phyloP scores from a whole-genome alignment of 2,329 filamentous ascomycete genomes.

The Tolypocladium album region DNA sequence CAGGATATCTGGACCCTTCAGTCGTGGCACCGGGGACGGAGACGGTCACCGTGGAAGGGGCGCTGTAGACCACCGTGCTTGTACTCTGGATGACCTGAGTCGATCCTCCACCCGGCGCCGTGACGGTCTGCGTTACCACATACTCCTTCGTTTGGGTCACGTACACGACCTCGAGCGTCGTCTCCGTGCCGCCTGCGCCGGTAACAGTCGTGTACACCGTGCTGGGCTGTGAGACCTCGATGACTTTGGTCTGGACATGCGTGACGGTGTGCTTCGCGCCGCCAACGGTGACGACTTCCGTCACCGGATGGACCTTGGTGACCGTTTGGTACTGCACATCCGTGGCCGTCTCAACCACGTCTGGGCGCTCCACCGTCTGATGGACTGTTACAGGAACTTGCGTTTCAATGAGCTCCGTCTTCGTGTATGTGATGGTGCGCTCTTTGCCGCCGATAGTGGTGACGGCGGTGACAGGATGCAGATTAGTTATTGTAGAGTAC shows the following conservation, averaged over 20 bases:
- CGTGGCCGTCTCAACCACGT: constrained; percentile 5
- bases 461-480: constrained; percentile 27
- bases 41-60: constrained; percentile 14
- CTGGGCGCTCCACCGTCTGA: constrained; percentile 4
- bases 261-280: constrained; percentile 17
- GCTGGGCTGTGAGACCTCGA: constrained; percentile 16
- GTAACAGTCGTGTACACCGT: constrained; percentile 25
- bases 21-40: background rate
- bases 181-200: constrained; percentile 24
- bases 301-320: constrained; percentile 19
- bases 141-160: constrained; percentile 32
- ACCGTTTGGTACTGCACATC: constrained; percentile 27
- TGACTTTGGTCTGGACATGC: constrained; percentile 12
- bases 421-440: constrained; percentile 23
- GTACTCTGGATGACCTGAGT: constrained; percentile 27
- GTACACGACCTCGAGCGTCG: constrained; percentile 23
- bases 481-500: constrained; percentile 31
- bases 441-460: constrained; percentile 29
- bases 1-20: constrained; percentile 3
- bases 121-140: constrained; percentile 31
- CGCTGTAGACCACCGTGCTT: constrained; percentile 23
- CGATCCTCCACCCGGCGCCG: constrained; percentile 22
- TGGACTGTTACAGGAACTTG: constrained; percentile 20
- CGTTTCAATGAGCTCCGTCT: constrained; percentile 25
- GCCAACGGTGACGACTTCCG: constrained; percentile 20